phyloP scores from a whole-genome alignment of 805 yeast genomes.

The Candida nonsorbophila region DNA sequence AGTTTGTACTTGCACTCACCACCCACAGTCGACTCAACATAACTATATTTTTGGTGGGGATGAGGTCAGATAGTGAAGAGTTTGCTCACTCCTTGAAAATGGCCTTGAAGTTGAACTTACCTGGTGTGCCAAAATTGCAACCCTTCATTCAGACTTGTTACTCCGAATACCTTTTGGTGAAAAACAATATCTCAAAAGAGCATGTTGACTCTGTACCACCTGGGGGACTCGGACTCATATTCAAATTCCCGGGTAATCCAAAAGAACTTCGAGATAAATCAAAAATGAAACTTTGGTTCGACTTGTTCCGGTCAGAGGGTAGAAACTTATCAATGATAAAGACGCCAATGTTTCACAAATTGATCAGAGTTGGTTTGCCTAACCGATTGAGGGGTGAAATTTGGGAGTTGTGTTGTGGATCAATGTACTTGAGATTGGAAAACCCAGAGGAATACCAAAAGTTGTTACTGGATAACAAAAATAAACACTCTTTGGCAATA shows the following conservation, averaged over 20 bases:
- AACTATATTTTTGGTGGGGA: constrained; percentile 70
- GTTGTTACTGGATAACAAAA: constrained; percentile 56
- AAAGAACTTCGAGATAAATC: constrained; percentile 71
- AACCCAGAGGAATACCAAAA: constrained; percentile 54
- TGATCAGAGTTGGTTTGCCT: constrained; percentile 90
- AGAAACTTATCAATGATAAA: constrained; percentile 71
- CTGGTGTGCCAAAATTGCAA: constrained; percentile 55
- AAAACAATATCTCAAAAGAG: constrained; percentile 44
- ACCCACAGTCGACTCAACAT: constrained; percentile 62
- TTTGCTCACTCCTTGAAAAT: constrained; percentile 68
- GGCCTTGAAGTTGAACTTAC: constrained; percentile 56
- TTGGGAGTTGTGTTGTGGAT: constrained; percentile 91
- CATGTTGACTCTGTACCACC: constrained; percentile 50
- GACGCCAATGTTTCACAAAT: constrained; percentile 72
- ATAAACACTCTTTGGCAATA: constrained; percentile 71
- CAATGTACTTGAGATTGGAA: constrained; percentile 67
- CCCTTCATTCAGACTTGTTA: constrained; percentile 69
- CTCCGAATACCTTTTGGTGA: constrained; percentile 75
- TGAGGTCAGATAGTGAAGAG: constrained; percentile 71
- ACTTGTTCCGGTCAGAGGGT: constrained; percentile 79
- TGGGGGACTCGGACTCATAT: constrained; percentile 83
- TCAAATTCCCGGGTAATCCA: constrained; percentile 88
- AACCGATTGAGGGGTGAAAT: constrained; percentile 90
- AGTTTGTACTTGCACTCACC: constrained; percentile 70
- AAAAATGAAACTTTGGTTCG: constrained; percentile 91